Conservation (phyloP, 768 basidiomycete species). For the Amanita phalloides region DNA sequence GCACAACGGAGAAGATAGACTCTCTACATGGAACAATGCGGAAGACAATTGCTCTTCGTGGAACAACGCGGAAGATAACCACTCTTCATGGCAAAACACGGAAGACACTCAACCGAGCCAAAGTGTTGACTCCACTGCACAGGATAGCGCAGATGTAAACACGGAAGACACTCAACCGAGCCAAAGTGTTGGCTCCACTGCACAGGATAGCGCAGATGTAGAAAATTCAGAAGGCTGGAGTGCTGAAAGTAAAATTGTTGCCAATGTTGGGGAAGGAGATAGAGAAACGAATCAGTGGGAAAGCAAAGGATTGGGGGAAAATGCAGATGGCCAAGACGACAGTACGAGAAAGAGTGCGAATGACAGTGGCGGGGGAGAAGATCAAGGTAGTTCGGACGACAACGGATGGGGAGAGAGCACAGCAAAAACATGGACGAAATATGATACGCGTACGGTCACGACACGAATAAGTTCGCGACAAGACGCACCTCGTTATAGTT, state of each 20-base stretch:
- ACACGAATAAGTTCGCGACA: not conserved
- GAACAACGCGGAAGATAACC: not conserved
- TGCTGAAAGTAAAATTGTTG: not conserved
- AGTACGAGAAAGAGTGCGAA: not conserved
- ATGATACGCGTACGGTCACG: not conserved
- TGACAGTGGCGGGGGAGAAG: too few species aligned
- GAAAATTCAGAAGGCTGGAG: not conserved
- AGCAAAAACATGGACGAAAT: not conserved
- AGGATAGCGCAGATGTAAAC: too few species aligned
- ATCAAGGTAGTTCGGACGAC: not conserved
- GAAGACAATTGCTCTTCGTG: not conserved
- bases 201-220: not conserved
- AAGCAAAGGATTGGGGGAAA: not conserved
- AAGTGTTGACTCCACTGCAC: not conserved
- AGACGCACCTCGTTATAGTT: not conserved
- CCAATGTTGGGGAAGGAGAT: not conserved
- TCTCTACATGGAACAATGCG: not conserved
- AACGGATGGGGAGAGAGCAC: not conserved
- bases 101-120: too few species aligned
- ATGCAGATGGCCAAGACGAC: not conserved
- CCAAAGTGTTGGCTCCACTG: not conserved
- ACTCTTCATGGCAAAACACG: too few species aligned
- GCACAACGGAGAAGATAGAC: not conserved
- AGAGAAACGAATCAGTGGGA: not conserved
- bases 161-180: too few species aligned